Conservation (phyloP, 345 rosid species). For the Citrus mangshanensis region DNA sequence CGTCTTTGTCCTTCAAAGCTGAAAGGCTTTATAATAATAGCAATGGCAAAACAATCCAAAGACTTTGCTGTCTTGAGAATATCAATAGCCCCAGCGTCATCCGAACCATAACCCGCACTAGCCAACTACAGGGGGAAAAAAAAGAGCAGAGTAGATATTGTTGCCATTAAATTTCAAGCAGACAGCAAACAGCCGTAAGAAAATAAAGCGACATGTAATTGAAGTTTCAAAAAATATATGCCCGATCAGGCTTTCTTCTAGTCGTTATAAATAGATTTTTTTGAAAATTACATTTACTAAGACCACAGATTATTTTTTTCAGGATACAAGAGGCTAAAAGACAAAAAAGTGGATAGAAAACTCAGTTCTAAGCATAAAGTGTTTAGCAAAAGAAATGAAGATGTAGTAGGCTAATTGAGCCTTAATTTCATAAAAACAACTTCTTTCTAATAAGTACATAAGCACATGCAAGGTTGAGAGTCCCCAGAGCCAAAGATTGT, state of each 20-base stretch:
- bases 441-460: background rate
- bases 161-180: slow-evolving; percentile 1
- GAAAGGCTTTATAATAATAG: slow-evolving; percentile 82
- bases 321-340: background rate
- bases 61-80: slow-evolving; percentile 55
- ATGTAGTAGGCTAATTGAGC: background rate
- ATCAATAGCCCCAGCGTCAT: slow-evolving; percentile 54
- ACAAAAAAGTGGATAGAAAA: background rate
- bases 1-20: slow-evolving; percentile 92
- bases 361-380: background rate
- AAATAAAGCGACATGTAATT: too few relatives aligned
- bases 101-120: slow-evolving; percentile 76
- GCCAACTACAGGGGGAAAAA: slow-evolving; percentile 46
- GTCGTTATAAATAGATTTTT: background rate
- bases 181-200: background rate
- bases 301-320: background rate
- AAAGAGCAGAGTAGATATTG: slow-evolving; percentile 16
- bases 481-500: background rate
- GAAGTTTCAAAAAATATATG: background rate
- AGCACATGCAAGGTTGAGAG: background rate
- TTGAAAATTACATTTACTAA: background rate
- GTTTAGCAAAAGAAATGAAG: background rate
- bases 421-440: background rate
- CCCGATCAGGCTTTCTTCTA: background rate
- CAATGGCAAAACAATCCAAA: slow-evolving; percentile 51